Base-by-base conservation (phyloP, 164 flowering plant genomes). In the Taxillus chinensis region DNA sequence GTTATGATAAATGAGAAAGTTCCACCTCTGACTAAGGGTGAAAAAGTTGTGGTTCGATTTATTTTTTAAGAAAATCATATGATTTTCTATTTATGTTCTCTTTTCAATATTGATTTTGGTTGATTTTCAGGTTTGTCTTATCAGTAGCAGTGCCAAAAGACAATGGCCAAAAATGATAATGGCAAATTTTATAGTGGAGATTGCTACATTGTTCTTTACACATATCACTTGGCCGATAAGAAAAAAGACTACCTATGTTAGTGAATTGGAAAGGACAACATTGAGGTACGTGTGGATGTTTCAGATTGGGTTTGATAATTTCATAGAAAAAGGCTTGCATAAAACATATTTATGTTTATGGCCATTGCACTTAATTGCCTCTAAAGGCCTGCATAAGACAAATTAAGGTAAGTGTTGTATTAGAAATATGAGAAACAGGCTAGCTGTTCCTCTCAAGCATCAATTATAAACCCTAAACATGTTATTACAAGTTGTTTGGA, bases 171-270 rank as follows among this genome's bases (percentile, higher is more conserved):
- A 61, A 90, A 91, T 67, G 96, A 95, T 58, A 69, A 89, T 65
- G 99, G 98, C 52, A 92, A 87, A 82, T 95, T 95, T 72, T 87
- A 87, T 65, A 72, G 91, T 73, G 98, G 99, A 65, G 98, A 95
- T 73, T 91, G 99, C 80, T 95, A 89, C 67, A 85, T 95, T 70
- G 76, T 86, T 65, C 93, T 95, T 62, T 92, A 92, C 74, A 83
- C 99, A 49, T 92, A 92, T 69, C 96, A 91, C 66, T 76, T 88
- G 10, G 83, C 91, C 63, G 99, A 95, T 38, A 85, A 82, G 84
- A 91, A 83, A 67, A 98, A 95, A 72, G 97, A 91, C 50, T 87
- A 86, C 71, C 73, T 95, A 71, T 83, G 87, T 75, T 87, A 76
- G 71, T 95, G 99, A 98, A 71, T 89, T 67, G 99, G 99, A 60